Evolutionary conservation across 202 grass and related monocot genomes (phyloP), one percentile per base, ranked within the genome.

Genomic region (Musa balbisiana): DNA sequence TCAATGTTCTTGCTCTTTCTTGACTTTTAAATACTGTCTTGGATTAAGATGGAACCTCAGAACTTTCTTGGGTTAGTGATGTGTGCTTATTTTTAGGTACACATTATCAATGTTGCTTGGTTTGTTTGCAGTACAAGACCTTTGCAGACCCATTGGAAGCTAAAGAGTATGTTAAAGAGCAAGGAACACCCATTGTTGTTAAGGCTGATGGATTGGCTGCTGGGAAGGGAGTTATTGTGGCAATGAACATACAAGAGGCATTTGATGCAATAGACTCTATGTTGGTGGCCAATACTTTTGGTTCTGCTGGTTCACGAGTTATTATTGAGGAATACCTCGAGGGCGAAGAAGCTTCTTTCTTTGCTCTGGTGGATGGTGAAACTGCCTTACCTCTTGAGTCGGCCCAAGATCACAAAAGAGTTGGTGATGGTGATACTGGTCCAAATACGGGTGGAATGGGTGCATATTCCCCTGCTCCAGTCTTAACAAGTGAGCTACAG

Each of bases 391-490:
- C 88, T 2, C 90, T 76, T 93, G 93, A 97, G 84, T 91, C 90
- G 12, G 93, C 93, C 12, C 88, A 93, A 49, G 93, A 93, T 76
- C 90, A 97, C 67, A 97, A 93, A 71, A 86, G 93, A 87, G 84
- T 93, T 76, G 84, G 84, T 67, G 88, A 97, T 87, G 93, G 90
- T 52, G 93, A 97, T 80, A 86, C 74, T 29, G 93, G 93, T 29
- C 93, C 86, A 78, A 97, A 93, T 55, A 97, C 90, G 19, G 93
- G 93, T 6, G 93, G 93, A 63, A 93, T 93, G 93, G 93, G 90
- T 82, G 93, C 93, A 72, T 97, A 97, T 43, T 97, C 93, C 53
- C 93, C 93, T 80, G 88, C 90, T 74, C 90, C 90, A 64, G 60
- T 97, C 64, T 64, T 93, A 14, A 93, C 94, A 0, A 74, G 84